Evolutionary conservation across 139 green algal genomes (phyloP), one percentile per base, ranked within the genome.

Genomic region (Volvox africanus): DNA sequence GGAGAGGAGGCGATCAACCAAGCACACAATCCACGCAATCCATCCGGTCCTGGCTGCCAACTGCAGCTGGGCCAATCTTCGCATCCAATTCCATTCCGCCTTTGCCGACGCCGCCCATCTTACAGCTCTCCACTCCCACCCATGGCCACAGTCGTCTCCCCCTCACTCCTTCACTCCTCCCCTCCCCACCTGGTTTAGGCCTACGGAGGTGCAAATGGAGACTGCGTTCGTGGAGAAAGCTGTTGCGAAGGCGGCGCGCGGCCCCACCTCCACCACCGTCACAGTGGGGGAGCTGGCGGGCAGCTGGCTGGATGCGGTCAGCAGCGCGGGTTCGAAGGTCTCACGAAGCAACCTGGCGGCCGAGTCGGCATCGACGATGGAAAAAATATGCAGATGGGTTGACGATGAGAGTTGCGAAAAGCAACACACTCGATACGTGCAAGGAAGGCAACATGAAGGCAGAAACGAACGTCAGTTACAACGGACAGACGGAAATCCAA

Each of bases 211-310:
- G 90, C 97, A 99, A 92, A 99, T 99, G 90, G 96, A 98, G n/a
- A 99, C 95, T 18, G 97, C 98, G 93, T 99, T 99, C 88, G 98
- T 96, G 77, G 96, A 99, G 95, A 97, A 99, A 35, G 98, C 98
- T 19, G 98, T 99, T 35, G 93, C 95, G 95, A 99, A 99, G 94
- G 92, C 98, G 94, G 98, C 96, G 90, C 98, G 95, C 3, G 98
- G 98, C 3, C 98, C 98, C 30, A 99, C 94, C 94, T 97, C 95
- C 37, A 96, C 88, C 6, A 95, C 90, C 32, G 92, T 92, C 11
- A 89, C 82, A 80, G 33, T 93, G 84, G 55, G 37, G 0, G 44
- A 80, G 55, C 61, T 80, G 82, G 91, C 50, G 32, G 88, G 67
- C 37, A 98, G 95, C 44, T 89, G 82, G 26, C 86, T 95, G 44